These are phyloP conservation scores for Leucaena leucocephala DNA, from an alignment of 306 rosid genomes.

Conservation along the genomic window DNA sequence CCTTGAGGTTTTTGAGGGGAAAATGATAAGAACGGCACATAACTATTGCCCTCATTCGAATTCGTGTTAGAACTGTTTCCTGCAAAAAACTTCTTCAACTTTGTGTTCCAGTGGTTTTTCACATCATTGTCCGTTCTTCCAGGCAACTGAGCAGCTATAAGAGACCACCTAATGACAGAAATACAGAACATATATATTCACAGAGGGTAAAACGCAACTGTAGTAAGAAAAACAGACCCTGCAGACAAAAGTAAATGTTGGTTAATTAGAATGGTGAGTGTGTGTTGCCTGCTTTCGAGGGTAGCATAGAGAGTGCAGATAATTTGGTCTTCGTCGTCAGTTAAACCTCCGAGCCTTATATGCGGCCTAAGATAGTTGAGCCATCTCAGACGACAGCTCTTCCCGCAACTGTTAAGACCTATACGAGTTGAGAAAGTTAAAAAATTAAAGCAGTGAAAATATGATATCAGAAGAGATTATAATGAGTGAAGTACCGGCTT, in stretches of 20 bases:
- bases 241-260: neutral
- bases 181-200: neutral
- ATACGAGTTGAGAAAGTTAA: neutral
- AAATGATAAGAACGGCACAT: slow-evolving; percentile 17
- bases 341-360: slow-evolving; percentile 44
- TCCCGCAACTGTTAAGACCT: slow-evolving; percentile 47
- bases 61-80: neutral
- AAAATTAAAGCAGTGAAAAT: neutral
- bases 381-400: slow-evolving; percentile 46
- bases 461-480: neutral
- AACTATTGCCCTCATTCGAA: neutral
- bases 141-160: slow-evolving; percentile 42
- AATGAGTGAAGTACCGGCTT: slow-evolving; percentile 57
- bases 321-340: slow-evolving; percentile 40
- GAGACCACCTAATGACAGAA: slow-evolving; percentile 35
- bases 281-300: slow-evolving; percentile 39
- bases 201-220: neutral
- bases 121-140: slow-evolving; percentile 48
- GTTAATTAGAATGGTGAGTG: neutral
- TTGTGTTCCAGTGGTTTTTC: slow-evolving; percentile 45
- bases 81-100: slow-evolving; percentile 40
- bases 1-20: slow-evolving; percentile 30
- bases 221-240: neutral
- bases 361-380: slow-evolving; percentile 47
- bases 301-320: slow-evolving; percentile 41